A percentile compares a stretch with the other conserved stretches of the same genome.
Conservation (phyloP, 345 rosid species). For the Hevea brasiliensis region DNA sequence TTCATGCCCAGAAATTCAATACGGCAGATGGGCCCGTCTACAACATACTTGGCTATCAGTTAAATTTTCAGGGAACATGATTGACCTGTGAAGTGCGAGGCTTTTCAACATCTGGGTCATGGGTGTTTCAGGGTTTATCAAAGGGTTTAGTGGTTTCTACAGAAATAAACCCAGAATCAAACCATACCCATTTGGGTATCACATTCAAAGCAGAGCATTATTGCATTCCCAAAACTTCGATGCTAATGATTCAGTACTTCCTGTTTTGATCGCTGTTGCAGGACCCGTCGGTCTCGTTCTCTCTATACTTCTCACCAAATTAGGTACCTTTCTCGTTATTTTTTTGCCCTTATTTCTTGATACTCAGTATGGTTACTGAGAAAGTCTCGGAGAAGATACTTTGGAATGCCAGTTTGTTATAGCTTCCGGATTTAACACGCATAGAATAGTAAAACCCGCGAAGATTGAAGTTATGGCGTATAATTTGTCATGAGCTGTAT, state of each 20-base stretch:
- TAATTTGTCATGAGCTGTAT: background rate
- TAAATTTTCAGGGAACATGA: too few relatives aligned
- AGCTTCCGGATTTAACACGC: background rate
- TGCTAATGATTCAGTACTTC: conserved; percentile 47
- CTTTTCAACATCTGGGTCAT: conserved; percentile 24
- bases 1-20: too few relatives aligned
- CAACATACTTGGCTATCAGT: too few relatives aligned
- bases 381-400: background rate
- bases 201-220: conserved; percentile 35
- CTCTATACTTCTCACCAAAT: conserved; percentile 74
- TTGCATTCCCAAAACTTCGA: conserved; percentile 27
- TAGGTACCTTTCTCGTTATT: conserved; percentile 44
- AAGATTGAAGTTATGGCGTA: background rate
- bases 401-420: background rate
- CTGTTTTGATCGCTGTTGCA: conserved; percentile 91
- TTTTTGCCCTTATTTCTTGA: background rate
- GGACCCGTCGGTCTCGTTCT: conserved; percentile 95
- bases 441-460: background rate
- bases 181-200: conserved; percentile 18
- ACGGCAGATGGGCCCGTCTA: too few relatives aligned
- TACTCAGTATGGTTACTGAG: background rate
- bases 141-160: conserved; percentile 35
- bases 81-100: background rate
- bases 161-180: conserved; percentile 32
- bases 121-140: conserved; percentile 49